A percentile compares a stretch with the other conserved stretches of the same genome.
phyloP scores from a whole-genome alignment of 345 rosid species.

The Aquilaria malaccensis region DNA sequence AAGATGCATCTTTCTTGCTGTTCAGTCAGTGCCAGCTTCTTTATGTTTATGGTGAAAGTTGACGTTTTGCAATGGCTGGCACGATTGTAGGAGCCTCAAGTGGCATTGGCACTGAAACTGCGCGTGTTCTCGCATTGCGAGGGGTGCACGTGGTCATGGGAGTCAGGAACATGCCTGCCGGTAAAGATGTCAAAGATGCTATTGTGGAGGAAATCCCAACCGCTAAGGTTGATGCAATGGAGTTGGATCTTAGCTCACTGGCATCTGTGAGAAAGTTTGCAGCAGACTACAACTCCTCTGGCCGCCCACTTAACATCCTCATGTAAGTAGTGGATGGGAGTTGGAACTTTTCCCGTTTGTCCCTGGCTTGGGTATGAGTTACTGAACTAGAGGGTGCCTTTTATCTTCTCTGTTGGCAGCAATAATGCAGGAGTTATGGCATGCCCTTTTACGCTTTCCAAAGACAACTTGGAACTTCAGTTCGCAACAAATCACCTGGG shows the following conservation, averaged over 20 bases:
- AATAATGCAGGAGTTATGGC: slow-evolving; percentile 41
- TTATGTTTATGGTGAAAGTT: neutral
- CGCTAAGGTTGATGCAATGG: slow-evolving; percentile 34
- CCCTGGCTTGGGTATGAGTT: no score
- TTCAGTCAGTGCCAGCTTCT: no score
- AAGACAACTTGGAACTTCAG: slow-evolving; percentile 33
- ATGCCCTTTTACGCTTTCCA: slow-evolving; percentile 27
- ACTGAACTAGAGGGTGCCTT: neutral
- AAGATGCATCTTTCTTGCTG: no score
- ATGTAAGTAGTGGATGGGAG: slow-evolving; percentile 20
- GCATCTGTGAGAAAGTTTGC: slow-evolving; percentile 38
- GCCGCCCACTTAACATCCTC: slow-evolving; percentile 42
- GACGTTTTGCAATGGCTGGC: neutral
- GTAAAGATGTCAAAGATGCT: slow-evolving; percentile 24
- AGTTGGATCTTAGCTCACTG: slow-evolving; percentile 30
- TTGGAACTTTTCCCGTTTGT: no score
- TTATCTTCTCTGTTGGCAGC: slow-evolving; percentile 15
- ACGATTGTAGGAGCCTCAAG: slow-evolving; percentile 30
- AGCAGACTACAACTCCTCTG: slow-evolving; percentile 27
- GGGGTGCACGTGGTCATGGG: slow-evolving; percentile 41
- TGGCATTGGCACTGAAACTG: slow-evolving; percentile 37
- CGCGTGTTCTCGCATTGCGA: slow-evolving; percentile 39
- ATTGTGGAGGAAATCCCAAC: slow-evolving; percentile 25
- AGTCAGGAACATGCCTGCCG: slow-evolving; percentile 24
- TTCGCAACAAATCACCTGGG: slow-evolving; percentile 45